phyloP scores from a whole-genome alignment of 768 basidiomycete species.

The Lentinula sp. region DNA sequence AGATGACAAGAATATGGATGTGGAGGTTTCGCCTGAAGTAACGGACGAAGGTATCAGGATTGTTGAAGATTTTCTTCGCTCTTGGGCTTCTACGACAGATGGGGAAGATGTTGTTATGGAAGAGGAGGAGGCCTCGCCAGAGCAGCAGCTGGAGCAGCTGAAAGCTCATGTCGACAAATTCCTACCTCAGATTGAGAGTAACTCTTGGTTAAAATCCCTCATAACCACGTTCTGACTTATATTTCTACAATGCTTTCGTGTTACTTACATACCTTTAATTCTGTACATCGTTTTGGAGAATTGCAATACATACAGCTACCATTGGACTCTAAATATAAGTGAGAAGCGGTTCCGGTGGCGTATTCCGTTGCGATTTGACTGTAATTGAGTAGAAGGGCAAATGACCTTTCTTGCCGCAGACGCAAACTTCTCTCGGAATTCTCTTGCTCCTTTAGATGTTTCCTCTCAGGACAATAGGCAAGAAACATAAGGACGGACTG shows the following conservation, averaged over 20 bases:
- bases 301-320: neutral
- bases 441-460: neutral
- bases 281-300: neutral
- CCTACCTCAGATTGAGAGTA: constrained; percentile 65
- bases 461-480: constrained; percentile 1
- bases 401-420: neutral
- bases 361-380: neutral
- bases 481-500: neutral
- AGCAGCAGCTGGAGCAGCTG: constrained; percentile 46
- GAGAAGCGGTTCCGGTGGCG: neutral
- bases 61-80: constrained; percentile 69
- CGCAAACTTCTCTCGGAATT: neutral
- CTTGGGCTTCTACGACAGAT: constrained; percentile 50
- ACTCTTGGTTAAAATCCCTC: constrained; percentile 69
- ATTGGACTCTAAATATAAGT: neutral
- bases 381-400: neutral
- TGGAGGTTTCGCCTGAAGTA: constrained; percentile 49
- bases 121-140: constrained; percentile 24
- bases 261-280: no score
- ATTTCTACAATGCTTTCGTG: neutral
- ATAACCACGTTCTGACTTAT: constrained; percentile 31
- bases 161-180: constrained; percentile 59
- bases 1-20: constrained; percentile 19
- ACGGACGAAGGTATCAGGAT: constrained; percentile 76
- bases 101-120: constrained; percentile 44